Conservation (phyloP, 1,284 basidiomycete species). For the Trametes polyzona region DNA sequence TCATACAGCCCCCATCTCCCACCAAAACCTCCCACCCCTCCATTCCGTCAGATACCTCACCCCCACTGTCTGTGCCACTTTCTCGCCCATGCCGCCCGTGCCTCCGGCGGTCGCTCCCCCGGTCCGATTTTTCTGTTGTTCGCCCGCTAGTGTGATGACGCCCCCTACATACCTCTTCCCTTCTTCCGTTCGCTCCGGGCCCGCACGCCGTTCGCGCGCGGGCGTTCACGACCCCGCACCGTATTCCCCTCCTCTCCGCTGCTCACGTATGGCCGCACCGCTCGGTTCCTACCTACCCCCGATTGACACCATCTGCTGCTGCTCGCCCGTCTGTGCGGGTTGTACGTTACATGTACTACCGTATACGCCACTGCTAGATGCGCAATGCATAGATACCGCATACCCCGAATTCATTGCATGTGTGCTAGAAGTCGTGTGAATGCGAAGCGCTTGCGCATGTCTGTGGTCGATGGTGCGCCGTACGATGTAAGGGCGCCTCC, state of each 20-base stretch:
- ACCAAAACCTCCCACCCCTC: not conserved
- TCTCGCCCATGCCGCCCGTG: not conserved
- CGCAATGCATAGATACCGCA: constrained; percentile 25
- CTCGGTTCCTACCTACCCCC: not conserved
- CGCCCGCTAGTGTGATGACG: constrained; percentile 7
- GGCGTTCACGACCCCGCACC: not conserved
- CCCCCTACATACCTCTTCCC: constrained; percentile 6
- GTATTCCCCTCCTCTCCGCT: not conserved
- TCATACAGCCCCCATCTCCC: not conserved
- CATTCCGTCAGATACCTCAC: constrained; percentile 10
- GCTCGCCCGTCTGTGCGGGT: constrained; percentile 10
- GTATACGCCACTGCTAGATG: constrained; percentile 23
- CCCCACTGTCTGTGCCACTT: not conserved
- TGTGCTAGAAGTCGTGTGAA: not conserved
- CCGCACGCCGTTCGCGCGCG: constrained; percentile 2
- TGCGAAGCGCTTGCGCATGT: not conserved
- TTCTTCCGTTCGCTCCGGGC: constrained; percentile 2
- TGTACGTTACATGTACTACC: constrained; percentile 28
- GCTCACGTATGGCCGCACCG: constrained; percentile 4
- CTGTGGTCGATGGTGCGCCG: no score
- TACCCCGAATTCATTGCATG: not conserved
- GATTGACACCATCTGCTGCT: constrained; percentile 3
- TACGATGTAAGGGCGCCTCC: no score
- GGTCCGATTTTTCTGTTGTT: constrained; percentile 12
- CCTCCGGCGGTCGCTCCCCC: not conserved